These are phyloP conservation scores for Epichloe sp. DNA, from an alignment of 2,329 filamentous ascomycete species.

Conservation along the genomic window DNA sequence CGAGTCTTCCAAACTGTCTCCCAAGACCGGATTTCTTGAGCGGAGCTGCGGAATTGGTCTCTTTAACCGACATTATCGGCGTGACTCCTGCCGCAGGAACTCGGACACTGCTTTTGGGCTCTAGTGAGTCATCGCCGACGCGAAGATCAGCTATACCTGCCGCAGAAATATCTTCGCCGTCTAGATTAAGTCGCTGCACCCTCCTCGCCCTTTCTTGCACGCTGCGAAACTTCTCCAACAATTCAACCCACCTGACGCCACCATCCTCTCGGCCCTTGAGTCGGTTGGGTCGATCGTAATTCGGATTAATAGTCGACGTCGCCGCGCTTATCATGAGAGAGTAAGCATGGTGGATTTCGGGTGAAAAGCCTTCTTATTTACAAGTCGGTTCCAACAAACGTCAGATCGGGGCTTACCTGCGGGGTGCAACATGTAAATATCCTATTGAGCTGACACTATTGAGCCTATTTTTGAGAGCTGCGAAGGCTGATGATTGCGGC, in stretches of 20 bases:
- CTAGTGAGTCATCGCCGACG: constrained; percentile 26
- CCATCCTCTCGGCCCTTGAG: constrained; percentile 73
- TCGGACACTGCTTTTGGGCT: constrained; percentile 28
- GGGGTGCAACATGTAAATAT: constrained; percentile 70
- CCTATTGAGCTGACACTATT: constrained; percentile 97
- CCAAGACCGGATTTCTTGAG: constrained; percentile 52
- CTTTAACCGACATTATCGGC: constrained; percentile 36
- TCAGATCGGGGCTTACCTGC: constrained; percentile 48
- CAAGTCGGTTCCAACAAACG: background rate
- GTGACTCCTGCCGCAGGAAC: constrained; percentile 20
- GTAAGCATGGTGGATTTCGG: background rate
- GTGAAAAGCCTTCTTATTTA: background rate
- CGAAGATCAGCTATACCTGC: constrained; percentile 31
- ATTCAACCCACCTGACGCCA: constrained; percentile 79
- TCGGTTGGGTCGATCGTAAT: constrained; percentile 61
- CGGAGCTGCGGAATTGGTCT: constrained; percentile 27
- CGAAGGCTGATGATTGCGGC: constrained; percentile 96
- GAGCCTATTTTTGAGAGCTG: constrained; percentile 86
- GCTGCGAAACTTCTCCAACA: constrained; percentile 85
- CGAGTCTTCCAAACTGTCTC: constrained; percentile 55
- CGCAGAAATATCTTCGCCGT: constrained; percentile 33
- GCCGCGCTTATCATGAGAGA: constrained; percentile 23
- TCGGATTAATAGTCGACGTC: constrained; percentile 36
- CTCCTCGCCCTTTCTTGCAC: constrained; percentile 80
- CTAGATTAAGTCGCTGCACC: constrained; percentile 45